A percentile compares a stretch with the other conserved stretches of the same genome.
These are phyloP conservation scores for Setomelanomma holmii DNA, from an alignment of 2,329 filamentous ascomycete genomes.

Conservation along the genomic window DNA sequence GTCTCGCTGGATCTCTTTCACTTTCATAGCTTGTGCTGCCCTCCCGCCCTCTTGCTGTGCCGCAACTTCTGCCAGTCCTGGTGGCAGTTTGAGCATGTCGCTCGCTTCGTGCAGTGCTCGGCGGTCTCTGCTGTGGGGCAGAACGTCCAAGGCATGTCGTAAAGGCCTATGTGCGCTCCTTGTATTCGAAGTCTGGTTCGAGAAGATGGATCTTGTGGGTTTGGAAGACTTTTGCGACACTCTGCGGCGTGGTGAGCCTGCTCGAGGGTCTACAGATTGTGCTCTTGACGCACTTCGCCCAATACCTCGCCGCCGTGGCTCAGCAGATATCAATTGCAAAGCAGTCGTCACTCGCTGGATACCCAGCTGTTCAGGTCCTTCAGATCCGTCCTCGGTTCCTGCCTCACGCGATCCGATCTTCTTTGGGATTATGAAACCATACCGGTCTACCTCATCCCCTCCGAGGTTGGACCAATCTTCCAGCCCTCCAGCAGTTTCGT, in stretches of 20 bases:
- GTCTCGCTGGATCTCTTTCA: constrained; percentile 67
- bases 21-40: constrained; percentile 58
- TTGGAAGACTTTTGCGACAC: constrained; percentile 53
- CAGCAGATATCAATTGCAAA: constrained; percentile 63
- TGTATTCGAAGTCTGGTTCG: constrained; percentile 51
- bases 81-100: constrained; percentile 70
- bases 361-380: constrained; percentile 43
- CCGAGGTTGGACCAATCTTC: constrained; percentile 70
- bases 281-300: constrained; percentile 58
- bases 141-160: constrained; percentile 60
- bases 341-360: constrained; percentile 67
- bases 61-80: constrained; percentile 56
- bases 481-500: constrained; percentile 67
- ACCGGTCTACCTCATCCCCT: constrained; percentile 67
- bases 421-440: constrained; percentile 66
- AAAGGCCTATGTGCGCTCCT: constrained; percentile 49
- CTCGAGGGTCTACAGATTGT: constrained; percentile 50
- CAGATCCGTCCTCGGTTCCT: constrained; percentile 29
- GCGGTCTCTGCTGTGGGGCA: constrained; percentile 62
- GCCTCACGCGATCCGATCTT: constrained; percentile 44
- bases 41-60: constrained; percentile 56
- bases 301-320: constrained; percentile 61
- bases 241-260: constrained; percentile 49
- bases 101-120: constrained; percentile 65
- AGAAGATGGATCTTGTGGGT: constrained; percentile 50